Conservation (phyloP, 2,329 filamentous ascomycete species). For the Teratosphaeriaceae sp. region DNA sequence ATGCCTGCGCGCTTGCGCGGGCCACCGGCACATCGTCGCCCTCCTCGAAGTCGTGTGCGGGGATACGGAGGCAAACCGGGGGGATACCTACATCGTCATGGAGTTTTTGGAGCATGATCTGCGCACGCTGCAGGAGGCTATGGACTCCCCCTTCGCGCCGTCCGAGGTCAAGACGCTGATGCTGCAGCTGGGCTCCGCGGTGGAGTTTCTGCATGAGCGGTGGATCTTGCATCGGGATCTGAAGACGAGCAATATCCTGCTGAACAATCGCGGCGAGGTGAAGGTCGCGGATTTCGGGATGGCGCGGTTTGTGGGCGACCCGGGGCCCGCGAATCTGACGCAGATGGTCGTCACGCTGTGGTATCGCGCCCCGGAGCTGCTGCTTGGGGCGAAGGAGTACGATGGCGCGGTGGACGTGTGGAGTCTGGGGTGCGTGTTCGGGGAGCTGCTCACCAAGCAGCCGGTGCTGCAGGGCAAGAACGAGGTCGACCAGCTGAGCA, state of each 20-base stretch:
- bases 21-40: constrained; percentile 74
- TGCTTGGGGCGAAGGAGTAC: constrained; percentile 75
- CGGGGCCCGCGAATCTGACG: constrained; percentile 67
- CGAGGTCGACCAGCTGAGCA: constrained; percentile 82
- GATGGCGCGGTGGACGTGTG: constrained; percentile 80
- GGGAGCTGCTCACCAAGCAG: constrained; percentile 76
- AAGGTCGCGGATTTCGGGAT: constrained; percentile 98
- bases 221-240: constrained; percentile 89
- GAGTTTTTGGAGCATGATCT: constrained; percentile 97
- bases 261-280: constrained; percentile 90
- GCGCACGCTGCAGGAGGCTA: constrained; percentile 85
- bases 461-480: constrained; percentile 83
- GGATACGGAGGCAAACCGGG: constrained; percentile 17
- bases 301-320: constrained; percentile 81
- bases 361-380: constrained; percentile 88
- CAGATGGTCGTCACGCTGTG: constrained; percentile 93
- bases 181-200: constrained; percentile 70
- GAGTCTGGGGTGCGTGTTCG: constrained; percentile 94
- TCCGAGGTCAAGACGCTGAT: constrained; percentile 91
- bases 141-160: constrained; percentile 86
- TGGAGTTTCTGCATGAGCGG: constrained; percentile 77
- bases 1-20: constrained; percentile 66
- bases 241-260: constrained; percentile 87
- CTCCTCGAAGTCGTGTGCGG: constrained; percentile 68
- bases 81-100: constrained; percentile 84